These are phyloP conservation scores for Baorangia bicolor DNA, from an alignment of 768 basidiomycete species.

Conservation along the genomic window DNA sequence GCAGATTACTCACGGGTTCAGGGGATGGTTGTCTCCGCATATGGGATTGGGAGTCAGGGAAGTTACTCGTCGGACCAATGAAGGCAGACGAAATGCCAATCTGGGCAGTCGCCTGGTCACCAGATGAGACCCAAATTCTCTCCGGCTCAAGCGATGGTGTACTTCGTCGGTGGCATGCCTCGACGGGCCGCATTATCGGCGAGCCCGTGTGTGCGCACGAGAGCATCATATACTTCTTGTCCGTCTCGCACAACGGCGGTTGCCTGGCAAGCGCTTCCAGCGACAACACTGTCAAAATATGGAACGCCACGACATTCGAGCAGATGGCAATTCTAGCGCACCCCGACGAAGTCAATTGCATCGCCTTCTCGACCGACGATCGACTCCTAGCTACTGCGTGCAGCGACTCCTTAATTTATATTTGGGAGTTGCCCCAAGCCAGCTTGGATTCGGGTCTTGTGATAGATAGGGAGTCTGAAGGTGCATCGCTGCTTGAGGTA, in stretches of 20 bases:
- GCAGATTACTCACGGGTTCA: constrained; percentile 30
- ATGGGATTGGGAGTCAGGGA: constrained; percentile 29
- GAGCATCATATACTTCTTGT: constrained; percentile 28
- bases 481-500: constrained; percentile 26
- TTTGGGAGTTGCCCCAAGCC: constrained; percentile 32
- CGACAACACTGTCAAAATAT: constrained; percentile 30
- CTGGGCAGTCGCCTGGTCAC: constrained; percentile 33
- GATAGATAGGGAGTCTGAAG: constrained; percentile 24
- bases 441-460: constrained; percentile 30
- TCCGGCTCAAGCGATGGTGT: constrained; percentile 25
- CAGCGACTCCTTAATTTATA: constrained; percentile 28
- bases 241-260: constrained; percentile 28
- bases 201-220: constrained; percentile 23
- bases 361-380: constrained; percentile 32
- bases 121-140: constrained; percentile 27
- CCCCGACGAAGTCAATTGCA: constrained; percentile 28
- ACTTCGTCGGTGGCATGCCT: constrained; percentile 25
- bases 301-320: constrained; percentile 28
- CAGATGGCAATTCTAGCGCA: constrained; percentile 23
- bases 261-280: constrained; percentile 31
- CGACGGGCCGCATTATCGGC: constrained; percentile 22
- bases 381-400: constrained; percentile 33
- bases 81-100: constrained; percentile 20
- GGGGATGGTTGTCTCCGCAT: constrained; percentile 28
- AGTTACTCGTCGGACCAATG: constrained; percentile 28